Evolutionary conservation across 805 yeast species (phyloP), one percentile per base, ranked within the genome.

Genomic region (Sporopachydermia quercuum): DNA sequence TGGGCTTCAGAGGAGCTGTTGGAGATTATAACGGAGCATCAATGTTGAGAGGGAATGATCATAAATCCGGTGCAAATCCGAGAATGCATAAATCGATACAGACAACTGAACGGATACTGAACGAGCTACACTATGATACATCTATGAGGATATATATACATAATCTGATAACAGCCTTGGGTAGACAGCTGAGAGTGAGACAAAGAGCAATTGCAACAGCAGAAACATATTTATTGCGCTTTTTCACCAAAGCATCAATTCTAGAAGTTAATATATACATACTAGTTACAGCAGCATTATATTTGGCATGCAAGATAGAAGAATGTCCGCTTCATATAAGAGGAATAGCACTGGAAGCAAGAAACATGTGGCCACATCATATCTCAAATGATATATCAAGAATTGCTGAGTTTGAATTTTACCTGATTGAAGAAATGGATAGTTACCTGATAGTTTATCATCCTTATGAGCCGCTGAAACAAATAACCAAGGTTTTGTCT

Each of bases 271-370:
- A 91, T 53, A 62, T 82, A 1, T 89, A 86, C 52, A 59, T 86
- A 35, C 58, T 87, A 41, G 78, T 85, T 6, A 76, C 98, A 1
- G 76, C 97, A 0, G 77, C 91, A 47, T 67, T 89, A 2, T 91
- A 91, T 51, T 66, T 91, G 19, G 87, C 96, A 0, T 81, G 96
- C 61, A 89, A 91, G 54, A 80, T 86, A 23, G 97, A 91, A 56
- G 98, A 91, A 57, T 79, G 84, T 49, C 97, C 98, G 1, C 94
- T 82, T 52, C 96, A 91, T 53, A 85, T 91, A 5, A 62, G 96
- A 41, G 73, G 87, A 1, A 68, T 91, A 5, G 72, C 84, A 16
- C 68, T 76, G 15, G 97, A 89, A 53, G 91, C 96, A 2, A 62
- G 95, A 40, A 78, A 78, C 33, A 60, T 85, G 34, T 89, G 97